phyloP scores from a whole-genome alignment of 2,329 filamentous ascomycete genomes.

The Alternaria viburni region DNA sequence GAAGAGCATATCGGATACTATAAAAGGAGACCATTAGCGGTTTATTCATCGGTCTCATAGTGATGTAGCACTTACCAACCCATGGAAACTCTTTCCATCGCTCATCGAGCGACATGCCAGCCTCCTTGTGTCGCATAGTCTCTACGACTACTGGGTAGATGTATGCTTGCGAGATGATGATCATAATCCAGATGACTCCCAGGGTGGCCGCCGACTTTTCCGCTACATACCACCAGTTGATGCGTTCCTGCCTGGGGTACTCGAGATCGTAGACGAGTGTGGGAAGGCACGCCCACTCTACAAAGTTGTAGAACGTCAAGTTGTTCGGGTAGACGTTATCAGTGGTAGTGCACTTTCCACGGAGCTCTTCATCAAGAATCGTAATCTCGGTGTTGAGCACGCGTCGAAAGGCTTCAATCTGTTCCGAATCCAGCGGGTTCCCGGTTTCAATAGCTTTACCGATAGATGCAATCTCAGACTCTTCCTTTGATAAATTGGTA shows the following conservation, averaged over 20 bases:
- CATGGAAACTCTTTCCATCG: constrained; percentile 74
- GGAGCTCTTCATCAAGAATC: constrained; percentile 68
- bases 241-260: constrained; percentile 72
- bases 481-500: constrained; percentile 54
- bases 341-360: constrained; percentile 63
- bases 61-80: constrained; percentile 51
- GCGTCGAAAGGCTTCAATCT: constrained; percentile 68
- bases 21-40: neutral
- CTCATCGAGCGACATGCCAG: constrained; percentile 64
- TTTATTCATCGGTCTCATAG: neutral
- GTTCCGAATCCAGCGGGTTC: constrained; percentile 65
- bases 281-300: constrained; percentile 76
- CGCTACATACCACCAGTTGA: constrained; percentile 76
- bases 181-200: constrained; percentile 78
- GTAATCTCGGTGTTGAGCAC: constrained; percentile 72
- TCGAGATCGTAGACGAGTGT: constrained; percentile 81
- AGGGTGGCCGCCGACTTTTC: constrained; percentile 75
- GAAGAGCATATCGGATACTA: constrained; percentile 73
- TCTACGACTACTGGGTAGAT: constrained; percentile 78
- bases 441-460: constrained; percentile 67
- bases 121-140: constrained; percentile 71
- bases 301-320: constrained; percentile 68
- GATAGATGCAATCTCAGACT: constrained; percentile 66
- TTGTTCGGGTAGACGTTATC: constrained; percentile 70
- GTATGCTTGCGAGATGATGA: constrained; percentile 75